Base-by-base conservation (phyloP, 176 grass and related monocot genomes). In the Raddia distichophylla region DNA sequence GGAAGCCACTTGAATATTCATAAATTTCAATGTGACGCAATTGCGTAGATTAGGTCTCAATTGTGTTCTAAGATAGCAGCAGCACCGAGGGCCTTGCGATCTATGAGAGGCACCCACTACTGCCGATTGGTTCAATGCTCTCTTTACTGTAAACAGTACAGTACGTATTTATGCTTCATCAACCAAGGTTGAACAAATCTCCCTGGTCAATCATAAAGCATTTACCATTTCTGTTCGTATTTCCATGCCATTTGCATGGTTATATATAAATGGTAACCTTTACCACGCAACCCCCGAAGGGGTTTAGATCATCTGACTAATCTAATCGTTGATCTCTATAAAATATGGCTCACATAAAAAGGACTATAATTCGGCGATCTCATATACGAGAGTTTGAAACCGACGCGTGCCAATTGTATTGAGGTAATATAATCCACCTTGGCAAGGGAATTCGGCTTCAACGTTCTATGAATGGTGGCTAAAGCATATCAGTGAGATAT, bases 221-320 rank as follows among this genome's bases (percentile, higher is more conserved):
- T 49, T 49, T 1, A 71, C 27, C 8, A 17, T 58, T 68, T 49
- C 2, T 64, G 55, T 64, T 59, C 43, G 75, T 72, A 51, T 66
- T 13, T 22, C 55, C 55, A 67, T 77, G 40, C 40, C 80, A 88
- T 83, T 48, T 83, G 18, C 60, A 49, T 42, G 47, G 3, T 77
- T 84, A 45, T 40, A 32, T 48, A n/a, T 40, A 16, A 59, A 20
- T 27, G 27, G 27, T 27, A 27, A 27, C 27, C 27, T 27, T 27
- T 27, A 27, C 27, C 27, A 27, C 27, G 27, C 27, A 27, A 27
- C 27, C 27, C 27, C 27, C 1, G 1, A 27, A 27, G 27, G 27
- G 27, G 27, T 27, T 27, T 27, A 27, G 27, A 27, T 27, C 27
- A 27, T 27, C 27, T 27, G 27, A 27, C 27, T 27, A 27, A 27